phyloP scores from a whole-genome alignment of 179 eudicot species.

The Spinacia oleracea region DNA sequence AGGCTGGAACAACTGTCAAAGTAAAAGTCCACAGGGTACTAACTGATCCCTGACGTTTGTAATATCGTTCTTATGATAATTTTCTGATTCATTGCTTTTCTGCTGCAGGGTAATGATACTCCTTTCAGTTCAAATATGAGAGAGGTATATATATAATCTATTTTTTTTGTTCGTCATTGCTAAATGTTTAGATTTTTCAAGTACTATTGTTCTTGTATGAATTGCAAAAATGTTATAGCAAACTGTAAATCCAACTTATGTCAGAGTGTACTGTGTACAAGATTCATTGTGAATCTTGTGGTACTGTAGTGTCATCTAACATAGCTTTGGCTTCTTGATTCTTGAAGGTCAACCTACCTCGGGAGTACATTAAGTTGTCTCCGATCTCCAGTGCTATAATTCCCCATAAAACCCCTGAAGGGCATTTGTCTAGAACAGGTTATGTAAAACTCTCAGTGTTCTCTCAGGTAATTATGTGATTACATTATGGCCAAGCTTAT shows the following conservation, averaged over 20 bases:
- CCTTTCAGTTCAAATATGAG: slow-evolving; percentile 37
- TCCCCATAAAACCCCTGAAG: slow-evolving; percentile 74
- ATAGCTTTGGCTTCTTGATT: slow-evolving; percentile 20
- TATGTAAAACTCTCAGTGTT: slow-evolving; percentile 77
- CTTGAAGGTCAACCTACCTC: slow-evolving; percentile 72
- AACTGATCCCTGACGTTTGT: not conserved
- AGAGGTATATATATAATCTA: slow-evolving; percentile 51
- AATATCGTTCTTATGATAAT: not conserved
- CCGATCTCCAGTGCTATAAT: slow-evolving; percentile 83
- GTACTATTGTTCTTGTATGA: not conserved
- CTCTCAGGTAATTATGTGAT: slow-evolving; percentile 62
- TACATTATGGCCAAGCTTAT: not conserved
- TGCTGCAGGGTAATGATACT: slow-evolving; percentile 49
- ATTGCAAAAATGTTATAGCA: not conserved
- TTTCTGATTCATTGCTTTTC: slow-evolving; percentile 15
- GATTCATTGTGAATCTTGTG: not conserved
- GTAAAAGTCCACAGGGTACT: slow-evolving; percentile 74
- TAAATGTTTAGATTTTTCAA: not conserved
- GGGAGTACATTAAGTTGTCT: slow-evolving; percentile 80
- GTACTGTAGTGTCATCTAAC: slow-evolving; percentile 1
- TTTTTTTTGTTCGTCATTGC: not conserved
- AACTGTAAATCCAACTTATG: not conserved
- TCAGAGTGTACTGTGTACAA: not conserved
- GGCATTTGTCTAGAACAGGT: slow-evolving; percentile 71
- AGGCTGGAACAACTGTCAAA: slow-evolving; percentile 79